Evolutionary conservation across 306 rosid genomes (phyloP).

Genomic region (Mucuna pruriens): DNA sequence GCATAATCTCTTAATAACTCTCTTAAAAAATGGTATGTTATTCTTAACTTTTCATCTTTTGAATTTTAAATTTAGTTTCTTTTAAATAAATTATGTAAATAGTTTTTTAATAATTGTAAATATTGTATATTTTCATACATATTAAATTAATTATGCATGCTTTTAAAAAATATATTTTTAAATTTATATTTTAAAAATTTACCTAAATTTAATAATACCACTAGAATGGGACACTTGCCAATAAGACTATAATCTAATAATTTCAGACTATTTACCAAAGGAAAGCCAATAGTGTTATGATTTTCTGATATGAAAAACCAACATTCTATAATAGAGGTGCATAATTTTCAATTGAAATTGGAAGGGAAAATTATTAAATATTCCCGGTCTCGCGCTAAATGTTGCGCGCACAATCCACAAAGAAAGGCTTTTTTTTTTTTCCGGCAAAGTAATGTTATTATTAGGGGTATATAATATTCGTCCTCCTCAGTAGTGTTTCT

Average conservation of each 20-base stretch:
- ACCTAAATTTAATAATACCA: background rate
- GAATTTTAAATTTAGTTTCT: background rate
- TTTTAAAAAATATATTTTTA: too few species aligned
- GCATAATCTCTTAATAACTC: too few species aligned
- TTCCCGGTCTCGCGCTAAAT: slow-evolving; percentile 4
- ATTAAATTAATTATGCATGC: background rate
- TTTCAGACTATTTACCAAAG: background rate
- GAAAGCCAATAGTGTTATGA: background rate
- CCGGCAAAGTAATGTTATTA: slow-evolving; percentile 27
- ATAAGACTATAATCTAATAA: background rate
- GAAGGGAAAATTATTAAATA: background rate
- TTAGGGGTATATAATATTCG: background rate
- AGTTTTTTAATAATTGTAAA: background rate
- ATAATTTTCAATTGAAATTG: background rate
- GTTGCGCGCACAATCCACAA: slow-evolving; percentile 24
- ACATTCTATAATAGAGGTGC: background rate
- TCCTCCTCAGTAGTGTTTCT: background rate
- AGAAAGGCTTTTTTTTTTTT: slow-evolving; percentile 20
- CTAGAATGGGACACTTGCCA: background rate
- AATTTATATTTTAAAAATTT: background rate
- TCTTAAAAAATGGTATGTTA: too few species aligned
- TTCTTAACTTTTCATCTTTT: background rate
- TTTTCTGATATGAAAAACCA: background rate
- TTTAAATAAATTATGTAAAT: background rate
- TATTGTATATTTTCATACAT: background rate